Base-by-base conservation (phyloP, 2,329 filamentous ascomycete species). In the Cladophialophora yegresii region DNA sequence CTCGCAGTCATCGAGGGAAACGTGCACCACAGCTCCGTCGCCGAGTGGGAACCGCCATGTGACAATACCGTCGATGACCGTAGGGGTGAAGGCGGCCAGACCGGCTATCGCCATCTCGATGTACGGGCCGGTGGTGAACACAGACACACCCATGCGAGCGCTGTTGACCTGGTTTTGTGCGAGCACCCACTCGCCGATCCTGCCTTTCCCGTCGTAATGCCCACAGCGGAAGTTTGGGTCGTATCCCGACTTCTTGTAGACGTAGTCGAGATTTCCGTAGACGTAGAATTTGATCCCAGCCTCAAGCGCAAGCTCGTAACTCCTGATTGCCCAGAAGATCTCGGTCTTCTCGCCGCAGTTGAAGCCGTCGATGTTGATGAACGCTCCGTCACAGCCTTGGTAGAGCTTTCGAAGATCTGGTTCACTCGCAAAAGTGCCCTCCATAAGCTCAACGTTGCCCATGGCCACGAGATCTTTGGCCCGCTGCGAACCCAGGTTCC, bases 341-440 rank as follows among this genome's bases (percentile, higher is more conserved):
- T 85, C 82, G 0, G 76, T 76, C 69, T 84, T 84, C 72, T 84
- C 82, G 36, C 82, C 83, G 26, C 74, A 74, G 64, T 82, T 83
- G 72, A 84, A 84, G 13, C 82, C 81, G 66, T 85, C 83, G 49
- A 83, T 80, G 69, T 85, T 85, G 54, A 85, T 74, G 67, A 82
- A 85, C 3, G 82, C 82, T n/a, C 78, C 80, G 67, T 79, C 77
- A 54, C 78, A 79, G 4, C 78, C 80, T 9, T 70, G 69, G 69
- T 83, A 81, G 0, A 79, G 80, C 1, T 73, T 71, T 16, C 80
- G 79, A 0, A 84, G 78, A 63, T 76, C 72, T 0, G 67, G 63
- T 68, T 84, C 82, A 45, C 75, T 78, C 22, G 80, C 79, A 65
- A 83, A 81, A 1, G 78, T 80, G 32, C 84, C 83, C 58, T 77